Conservation (phyloP, 1,284 basidiomycete species). For the Leccinum subrobustum region DNA sequence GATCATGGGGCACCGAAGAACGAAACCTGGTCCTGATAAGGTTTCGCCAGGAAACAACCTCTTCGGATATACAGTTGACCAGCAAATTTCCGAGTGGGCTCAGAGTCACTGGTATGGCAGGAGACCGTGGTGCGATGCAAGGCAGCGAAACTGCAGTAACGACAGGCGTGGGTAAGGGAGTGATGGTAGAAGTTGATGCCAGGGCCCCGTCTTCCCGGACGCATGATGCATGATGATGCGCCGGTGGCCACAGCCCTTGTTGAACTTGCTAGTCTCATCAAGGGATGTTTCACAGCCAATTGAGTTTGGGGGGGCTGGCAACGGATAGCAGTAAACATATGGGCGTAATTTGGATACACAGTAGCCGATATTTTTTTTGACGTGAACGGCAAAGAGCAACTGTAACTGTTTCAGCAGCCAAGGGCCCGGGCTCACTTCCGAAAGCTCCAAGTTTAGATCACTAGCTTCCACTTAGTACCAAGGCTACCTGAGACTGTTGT, state of each 20-base stretch:
- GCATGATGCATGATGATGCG: not conserved
- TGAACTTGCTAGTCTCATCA: not conserved
- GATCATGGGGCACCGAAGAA: conserved; percentile 17
- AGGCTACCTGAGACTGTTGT: no score
- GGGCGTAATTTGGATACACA: not conserved
- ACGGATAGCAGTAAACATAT: not conserved
- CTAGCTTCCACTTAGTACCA: no score
- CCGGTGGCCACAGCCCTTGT: not conserved
- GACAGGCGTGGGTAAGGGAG: conserved; percentile 1
- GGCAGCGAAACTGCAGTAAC: not conserved
- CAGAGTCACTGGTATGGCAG: not conserved
- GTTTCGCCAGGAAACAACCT: not conserved
- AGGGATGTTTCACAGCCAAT: not conserved
- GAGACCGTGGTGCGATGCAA: not conserved
- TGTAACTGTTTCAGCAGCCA: not conserved
- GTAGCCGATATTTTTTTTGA: not conserved
- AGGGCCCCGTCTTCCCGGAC: not conserved
- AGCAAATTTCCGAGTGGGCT: conserved; percentile 2
- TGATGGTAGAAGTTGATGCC: not conserved
- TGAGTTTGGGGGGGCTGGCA: not conserved
- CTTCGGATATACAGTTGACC: not conserved
- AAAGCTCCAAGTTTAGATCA: no score
- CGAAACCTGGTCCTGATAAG: not conserved
- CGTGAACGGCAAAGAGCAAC: not conserved
- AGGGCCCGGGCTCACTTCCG: no score